Evolutionary conservation across 768 basidiomycete genomes (phyloP), one percentile per base, ranked within the genome.

Genomic region (Sutorius australiensis): DNA sequence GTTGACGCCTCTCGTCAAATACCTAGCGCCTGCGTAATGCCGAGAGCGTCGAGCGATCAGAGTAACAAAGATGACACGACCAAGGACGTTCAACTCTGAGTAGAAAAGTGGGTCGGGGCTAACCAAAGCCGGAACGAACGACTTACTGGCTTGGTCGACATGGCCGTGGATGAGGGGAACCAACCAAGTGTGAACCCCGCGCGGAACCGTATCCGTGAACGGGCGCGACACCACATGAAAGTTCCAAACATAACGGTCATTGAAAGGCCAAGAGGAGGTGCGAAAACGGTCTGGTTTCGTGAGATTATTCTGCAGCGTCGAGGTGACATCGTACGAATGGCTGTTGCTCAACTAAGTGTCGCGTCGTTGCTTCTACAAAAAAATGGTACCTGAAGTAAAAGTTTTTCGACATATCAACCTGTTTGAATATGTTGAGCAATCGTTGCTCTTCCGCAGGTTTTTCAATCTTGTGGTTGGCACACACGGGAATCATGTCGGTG

Each of bases 381-480:
- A 33, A 53, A 28, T 53, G 66, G 33, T 58, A 92, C 92, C 91
- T 94, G 72, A 98, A 98, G 73, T 98, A 99, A 68, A 98, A 98
- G 73, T 98, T 98, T 73, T 98, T 98, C n/a, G 89, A 87, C 80
- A 98, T 83, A 64, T 99, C 95, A 1, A 98, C 94, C 69, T 95
- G 92, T 66, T 93, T 94, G 76, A 98, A 99, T 9, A 90, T 82
- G 54, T 84, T 87, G 75, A 95, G 83, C 32, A 94, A 77, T 9
- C 92, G 83, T 62, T 89, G 88, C 65, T 98, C 95, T 63, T 97
- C 93, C 0, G 89, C 77, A 0, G 87, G 87, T 59, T 89, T 88
- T 41, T 97, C 95, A 17, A 92, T 71, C 72, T 87, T 93, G 72
- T 87, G 91, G 54, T 82, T 88, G 61, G 80, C 80, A 16, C 81